Percentiles rank a stretch among this genome's conserved stretches.
Evolutionary conservation across 176 grass and related monocot genomes (phyloP).

Genomic region (Hyparrhenia diplandra): DNA sequence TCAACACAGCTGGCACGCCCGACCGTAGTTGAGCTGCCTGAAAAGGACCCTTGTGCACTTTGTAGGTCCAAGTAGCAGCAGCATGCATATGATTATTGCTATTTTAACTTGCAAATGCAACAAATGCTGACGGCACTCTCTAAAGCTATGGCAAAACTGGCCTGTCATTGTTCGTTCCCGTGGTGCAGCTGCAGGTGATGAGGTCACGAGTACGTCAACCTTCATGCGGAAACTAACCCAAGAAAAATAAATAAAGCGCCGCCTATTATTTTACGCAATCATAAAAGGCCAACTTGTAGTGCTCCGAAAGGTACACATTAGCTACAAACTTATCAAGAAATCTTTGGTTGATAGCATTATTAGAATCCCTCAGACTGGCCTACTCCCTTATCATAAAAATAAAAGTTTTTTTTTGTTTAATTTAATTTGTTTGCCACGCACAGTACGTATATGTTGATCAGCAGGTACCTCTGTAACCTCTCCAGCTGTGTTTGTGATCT

Average conservation of each 20-base stretch:
- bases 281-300: neutral
- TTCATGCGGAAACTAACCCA: neutral
- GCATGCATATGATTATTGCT: neutral
- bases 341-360: neutral
- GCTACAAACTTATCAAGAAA: neutral
- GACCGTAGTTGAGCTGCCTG: slow-evolving; percentile 12
- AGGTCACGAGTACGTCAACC: neutral
- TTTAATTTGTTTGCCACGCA: no score
- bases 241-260: neutral
- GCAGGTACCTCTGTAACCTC: no score
- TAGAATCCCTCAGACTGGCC: neutral
- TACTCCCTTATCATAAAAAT: neutral
- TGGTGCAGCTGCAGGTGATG: neutral
- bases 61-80: neutral
- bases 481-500: no score
- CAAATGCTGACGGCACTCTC: neutral
- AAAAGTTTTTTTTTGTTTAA: no score
- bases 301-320: slow-evolving; percentile 25
- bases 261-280: neutral
- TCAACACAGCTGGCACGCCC: slow-evolving; percentile 20
- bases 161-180: neutral
- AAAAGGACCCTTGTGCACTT: slow-evolving; percentile 15
- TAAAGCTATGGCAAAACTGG: neutral
- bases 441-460: no score
- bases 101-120: neutral